Evolutionary conservation across 345 rosid genomes (phyloP).

Genomic region (Populus tremula): DNA sequence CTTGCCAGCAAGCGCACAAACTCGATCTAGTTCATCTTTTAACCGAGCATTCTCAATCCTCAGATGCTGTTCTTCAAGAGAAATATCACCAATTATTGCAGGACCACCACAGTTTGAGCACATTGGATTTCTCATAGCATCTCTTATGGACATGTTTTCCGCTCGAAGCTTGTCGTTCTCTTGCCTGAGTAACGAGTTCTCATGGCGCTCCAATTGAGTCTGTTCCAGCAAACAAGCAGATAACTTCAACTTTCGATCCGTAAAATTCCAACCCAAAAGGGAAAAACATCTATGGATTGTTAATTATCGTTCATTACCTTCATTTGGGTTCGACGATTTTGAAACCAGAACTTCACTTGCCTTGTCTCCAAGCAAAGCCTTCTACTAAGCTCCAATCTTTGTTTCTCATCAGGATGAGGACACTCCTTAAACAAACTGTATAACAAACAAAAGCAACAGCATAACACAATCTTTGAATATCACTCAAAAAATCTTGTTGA

Average conservation of each 20-base stretch:
- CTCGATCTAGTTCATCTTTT: slow-evolving; percentile 82
- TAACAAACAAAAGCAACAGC: neutral
- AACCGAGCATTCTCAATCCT: slow-evolving; percentile 80
- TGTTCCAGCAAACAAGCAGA: slow-evolving; percentile 20
- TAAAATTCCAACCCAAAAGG: neutral
- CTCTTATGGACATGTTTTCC: slow-evolving; percentile 85
- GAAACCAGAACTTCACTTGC: slow-evolving; percentile 98
- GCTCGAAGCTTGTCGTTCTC: slow-evolving; percentile 89
- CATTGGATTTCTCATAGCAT: slow-evolving; percentile 85
- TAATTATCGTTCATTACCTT: slow-evolving; percentile 47
- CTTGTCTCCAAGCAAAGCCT: slow-evolving; percentile 82
- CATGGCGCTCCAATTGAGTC: slow-evolving; percentile 92
- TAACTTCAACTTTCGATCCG: neutral
- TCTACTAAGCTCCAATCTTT: slow-evolving; percentile 70
- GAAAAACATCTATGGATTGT: neutral
- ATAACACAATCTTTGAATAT: neutral
- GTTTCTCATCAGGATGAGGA: slow-evolving; percentile 97
- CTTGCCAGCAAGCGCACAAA: slow-evolving; percentile 81
- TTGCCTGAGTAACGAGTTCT: slow-evolving; percentile 73
- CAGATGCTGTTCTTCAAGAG: slow-evolving; percentile 86
- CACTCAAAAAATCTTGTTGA: neutral
- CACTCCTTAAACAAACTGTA: slow-evolving; percentile 77
- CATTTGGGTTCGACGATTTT: slow-evolving; percentile 96
- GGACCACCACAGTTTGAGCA: slow-evolving; percentile 92
- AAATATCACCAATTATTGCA: slow-evolving; percentile 69